These are phyloP conservation scores for Leishmania braziliensis DNA, from an alignment of 208 protist species.

Conservation along the genomic window DNA sequence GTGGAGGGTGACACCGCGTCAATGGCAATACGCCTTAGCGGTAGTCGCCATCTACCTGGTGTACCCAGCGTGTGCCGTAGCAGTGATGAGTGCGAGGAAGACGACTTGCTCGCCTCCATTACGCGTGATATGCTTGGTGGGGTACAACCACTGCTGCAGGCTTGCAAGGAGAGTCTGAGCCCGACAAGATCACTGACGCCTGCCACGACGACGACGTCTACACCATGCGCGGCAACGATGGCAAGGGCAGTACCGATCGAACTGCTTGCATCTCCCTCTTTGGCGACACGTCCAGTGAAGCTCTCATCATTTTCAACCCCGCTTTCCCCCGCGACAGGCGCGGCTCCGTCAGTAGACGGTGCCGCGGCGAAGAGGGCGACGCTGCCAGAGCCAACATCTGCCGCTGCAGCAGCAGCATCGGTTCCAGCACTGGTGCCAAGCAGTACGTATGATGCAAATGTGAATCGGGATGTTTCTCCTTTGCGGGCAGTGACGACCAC, in stretches of 20 bases:
- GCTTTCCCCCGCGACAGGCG: not conserved
- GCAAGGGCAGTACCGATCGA: not conserved
- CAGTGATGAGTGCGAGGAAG: not conserved
- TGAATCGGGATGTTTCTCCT: not conserved
- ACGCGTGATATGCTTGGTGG: constrained; percentile 3
- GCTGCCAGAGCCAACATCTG: not conserved
- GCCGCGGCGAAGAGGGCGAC: not conserved
- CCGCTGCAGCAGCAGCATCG: not conserved
- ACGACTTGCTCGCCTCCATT: constrained; percentile 2
- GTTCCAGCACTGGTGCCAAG: not conserved
- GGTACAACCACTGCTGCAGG: not conserved
- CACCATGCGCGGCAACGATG: not conserved
- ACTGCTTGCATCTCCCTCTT: not conserved
- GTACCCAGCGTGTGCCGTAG: not conserved
- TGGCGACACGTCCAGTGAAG: not conserved
- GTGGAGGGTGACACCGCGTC: not conserved
- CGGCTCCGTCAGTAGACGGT: not conserved
- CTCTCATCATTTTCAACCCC: not conserved
- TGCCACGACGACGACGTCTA: not conserved
- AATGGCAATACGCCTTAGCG: not conserved
- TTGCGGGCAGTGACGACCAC: not conserved
- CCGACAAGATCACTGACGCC: not conserved
- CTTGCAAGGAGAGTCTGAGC: not conserved
- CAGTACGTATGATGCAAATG: not conserved
- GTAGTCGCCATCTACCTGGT: not conserved